These are phyloP conservation scores for Phialemonium atrogriseum DNA, from an alignment of 2,329 filamentous ascomycete genomes.

Conservation along the genomic window DNA sequence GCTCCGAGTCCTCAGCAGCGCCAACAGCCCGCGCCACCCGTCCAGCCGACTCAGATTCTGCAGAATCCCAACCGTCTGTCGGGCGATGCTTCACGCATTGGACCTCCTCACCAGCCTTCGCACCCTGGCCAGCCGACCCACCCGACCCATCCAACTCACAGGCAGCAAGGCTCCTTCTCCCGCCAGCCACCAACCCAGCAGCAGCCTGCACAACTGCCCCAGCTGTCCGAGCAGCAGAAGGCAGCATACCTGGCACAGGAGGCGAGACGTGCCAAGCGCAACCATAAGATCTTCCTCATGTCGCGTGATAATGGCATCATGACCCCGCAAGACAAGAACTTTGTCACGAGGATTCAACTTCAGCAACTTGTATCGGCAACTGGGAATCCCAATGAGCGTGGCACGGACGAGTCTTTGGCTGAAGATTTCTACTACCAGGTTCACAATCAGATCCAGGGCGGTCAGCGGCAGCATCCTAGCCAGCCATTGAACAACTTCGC, in stretches of 20 bases:
- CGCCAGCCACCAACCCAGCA: slow-evolving; percentile 43
- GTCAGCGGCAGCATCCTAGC: slow-evolving; percentile 81
- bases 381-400: slow-evolving; percentile 73
- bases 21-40: slow-evolving; percentile 25
- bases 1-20: slow-evolving; percentile 21
- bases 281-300: slow-evolving; percentile 93
- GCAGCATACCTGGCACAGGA: slow-evolving; percentile 80
- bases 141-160: slow-evolving; percentile 23
- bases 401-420: slow-evolving; percentile 68
- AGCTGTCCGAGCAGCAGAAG: slow-evolving; percentile 78
- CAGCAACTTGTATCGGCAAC: slow-evolving; percentile 93
- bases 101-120: slow-evolving; percentile 18
- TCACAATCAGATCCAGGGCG: slow-evolving; percentile 85
- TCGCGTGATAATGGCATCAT: slow-evolving; percentile 95
- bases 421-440: slow-evolving; percentile 99
- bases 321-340: slow-evolving; percentile 99
- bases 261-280: slow-evolving; percentile 89
- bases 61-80: slow-evolving; percentile 67
- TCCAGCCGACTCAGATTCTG: slow-evolving; percentile 64
- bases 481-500: slow-evolving; percentile 94
- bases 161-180: slow-evolving; percentile 48
- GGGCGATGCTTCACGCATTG: slow-evolving; percentile 33
- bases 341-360: slow-evolving; percentile 94
- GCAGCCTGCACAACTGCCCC: slow-evolving; percentile 64
- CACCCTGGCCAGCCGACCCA: slow-evolving; percentile 18